Conservation (phyloP, 116 monocot genomes). For the Dioscorea cayenensis region DNA sequence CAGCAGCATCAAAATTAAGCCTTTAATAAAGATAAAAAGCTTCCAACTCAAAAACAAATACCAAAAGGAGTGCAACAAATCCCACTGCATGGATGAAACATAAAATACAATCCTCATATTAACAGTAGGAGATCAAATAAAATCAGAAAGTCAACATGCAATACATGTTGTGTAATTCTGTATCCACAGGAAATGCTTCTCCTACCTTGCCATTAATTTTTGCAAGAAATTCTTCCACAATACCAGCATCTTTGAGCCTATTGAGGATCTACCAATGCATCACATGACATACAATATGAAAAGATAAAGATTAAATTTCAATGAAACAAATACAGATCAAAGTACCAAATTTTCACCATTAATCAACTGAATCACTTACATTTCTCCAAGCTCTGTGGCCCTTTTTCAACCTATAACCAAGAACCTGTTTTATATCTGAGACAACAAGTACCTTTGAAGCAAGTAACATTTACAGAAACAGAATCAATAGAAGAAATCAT, state of each 20-base stretch:
- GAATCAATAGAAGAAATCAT: conserved; percentile 11
- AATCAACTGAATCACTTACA: conserved; percentile 36
- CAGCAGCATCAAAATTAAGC: too few relatives aligned
- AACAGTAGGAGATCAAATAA: not conserved
- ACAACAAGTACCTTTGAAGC: conserved; percentile 66
- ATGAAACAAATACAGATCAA: conserved; percentile 2
- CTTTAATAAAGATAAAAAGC: too few relatives aligned
- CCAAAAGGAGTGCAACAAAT: too few relatives aligned
- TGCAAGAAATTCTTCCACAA: conserved; percentile 72
- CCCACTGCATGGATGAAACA: too few relatives aligned
- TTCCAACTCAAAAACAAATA: too few relatives aligned
- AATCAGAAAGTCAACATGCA: not conserved
- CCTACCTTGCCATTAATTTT: conserved; percentile 37
- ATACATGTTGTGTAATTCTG: not conserved
- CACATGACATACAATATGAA: not conserved
- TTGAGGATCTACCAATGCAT: conserved; percentile 39
- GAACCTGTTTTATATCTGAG: conserved; percentile 61
- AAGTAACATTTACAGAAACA: conserved; percentile 16
- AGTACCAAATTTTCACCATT: not conserved
- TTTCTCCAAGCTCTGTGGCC: conserved; percentile 95
- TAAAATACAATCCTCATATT: too few relatives aligned
- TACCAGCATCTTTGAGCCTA: conserved; percentile 63
- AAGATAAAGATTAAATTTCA: not conserved
- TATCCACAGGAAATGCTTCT: not conserved
- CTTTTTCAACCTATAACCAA: conserved; percentile 48